Evolutionary conservation across 2,329 filamentous ascomycete genomes (phyloP), one percentile per base, ranked within the genome.

Genomic region (Aspergillus transmontanensis): DNA sequence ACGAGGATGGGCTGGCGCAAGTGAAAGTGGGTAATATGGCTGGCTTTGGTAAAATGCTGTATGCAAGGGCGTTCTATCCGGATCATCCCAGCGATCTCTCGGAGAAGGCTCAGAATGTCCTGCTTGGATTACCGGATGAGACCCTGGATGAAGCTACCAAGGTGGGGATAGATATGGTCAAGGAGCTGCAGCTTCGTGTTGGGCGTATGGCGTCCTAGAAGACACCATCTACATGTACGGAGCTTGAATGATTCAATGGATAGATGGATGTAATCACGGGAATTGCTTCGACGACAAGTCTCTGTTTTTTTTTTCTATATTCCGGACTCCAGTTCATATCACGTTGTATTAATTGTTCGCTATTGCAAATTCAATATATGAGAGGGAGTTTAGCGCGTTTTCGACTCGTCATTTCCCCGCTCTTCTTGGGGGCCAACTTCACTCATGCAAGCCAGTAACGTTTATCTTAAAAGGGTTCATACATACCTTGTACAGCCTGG

Each of bases 91-190:
- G 66, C 12, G 76, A 83, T 6, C 79, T 82, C 65, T 82, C 83
- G 61, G 77, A 73, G 41, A 80, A 78, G 58, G 65, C 81, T 19
- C 77, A 80, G 3, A 90, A 90, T 65, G 80, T 83, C 16, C 68
- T 78, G 6, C 74, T 91, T n/a, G 85, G 81, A 0, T 74, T 91
- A 70, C 83, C 85, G 0, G 76, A 84, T 64, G 88, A 90, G 73
- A 81, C 83, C 50, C 65, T 90, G 53, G 87, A 90, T 68, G 82
- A 85, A 64, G 77, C 78, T 28, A 90, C 85, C 0, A 81, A 78
- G 72, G 72, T 72, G 28, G 84, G 81, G 0, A 66, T 89, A 0
- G 76, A 82, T 9, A 72, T 85, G 77, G 79, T 75, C 7, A 73
- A 80, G 66, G 67, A 67, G 41, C 60, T 74, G 62, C 66, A 72